A percentile compares a stretch with the other conserved stretches of the same genome.
These are phyloP conservation scores for Ophiostoma novo-ulmi DNA, from an alignment of 2,329 filamentous ascomycete genomes.

Conservation along the genomic window DNA sequence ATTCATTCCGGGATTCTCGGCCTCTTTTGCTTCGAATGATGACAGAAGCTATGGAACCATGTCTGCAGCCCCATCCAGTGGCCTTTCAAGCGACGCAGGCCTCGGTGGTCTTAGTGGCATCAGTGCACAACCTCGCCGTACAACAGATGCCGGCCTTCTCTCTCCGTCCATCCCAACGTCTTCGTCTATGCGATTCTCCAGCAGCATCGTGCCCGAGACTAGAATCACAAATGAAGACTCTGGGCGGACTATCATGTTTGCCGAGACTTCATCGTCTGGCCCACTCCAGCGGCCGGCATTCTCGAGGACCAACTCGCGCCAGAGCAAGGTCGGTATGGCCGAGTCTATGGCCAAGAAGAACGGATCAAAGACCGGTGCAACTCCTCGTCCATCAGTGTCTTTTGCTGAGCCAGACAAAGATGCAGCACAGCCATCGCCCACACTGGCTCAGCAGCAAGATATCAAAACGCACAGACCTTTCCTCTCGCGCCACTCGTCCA, in stretches of 20 bases:
- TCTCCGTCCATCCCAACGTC: constrained; percentile 17
- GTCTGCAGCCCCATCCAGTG: constrained; percentile 16
- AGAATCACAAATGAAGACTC: constrained; percentile 58
- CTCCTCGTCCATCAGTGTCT: constrained; percentile 44
- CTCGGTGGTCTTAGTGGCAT: not conserved
- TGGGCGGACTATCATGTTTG: constrained; percentile 72
- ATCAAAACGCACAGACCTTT: constrained; percentile 33
- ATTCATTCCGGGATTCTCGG: constrained; percentile 7
- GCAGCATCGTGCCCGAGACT: constrained; percentile 66
- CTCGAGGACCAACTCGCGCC: constrained; percentile 46
- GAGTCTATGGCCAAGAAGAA: constrained; percentile 42
- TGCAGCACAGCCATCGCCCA: not conserved
- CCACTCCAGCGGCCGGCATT: constrained; percentile 38
- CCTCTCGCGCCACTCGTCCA: constrained; percentile 22
- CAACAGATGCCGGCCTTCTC: not conserved
- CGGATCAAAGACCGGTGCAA: not conserved
- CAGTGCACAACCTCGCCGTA: not conserved
- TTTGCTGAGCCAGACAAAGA: constrained; percentile 46
- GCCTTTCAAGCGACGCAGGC: constrained; percentile 9
- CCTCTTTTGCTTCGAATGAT: constrained; percentile 21
- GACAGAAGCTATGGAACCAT: constrained; percentile 30
- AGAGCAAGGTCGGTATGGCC: constrained; percentile 34
- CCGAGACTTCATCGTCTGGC: constrained; percentile 40
- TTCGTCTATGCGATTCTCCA: constrained; percentile 60
- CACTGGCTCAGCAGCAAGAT: constrained; percentile 35